These are phyloP conservation scores for Pleurotus pulmonarius DNA, from an alignment of 768 basidiomycete species.

Conservation along the genomic window DNA sequence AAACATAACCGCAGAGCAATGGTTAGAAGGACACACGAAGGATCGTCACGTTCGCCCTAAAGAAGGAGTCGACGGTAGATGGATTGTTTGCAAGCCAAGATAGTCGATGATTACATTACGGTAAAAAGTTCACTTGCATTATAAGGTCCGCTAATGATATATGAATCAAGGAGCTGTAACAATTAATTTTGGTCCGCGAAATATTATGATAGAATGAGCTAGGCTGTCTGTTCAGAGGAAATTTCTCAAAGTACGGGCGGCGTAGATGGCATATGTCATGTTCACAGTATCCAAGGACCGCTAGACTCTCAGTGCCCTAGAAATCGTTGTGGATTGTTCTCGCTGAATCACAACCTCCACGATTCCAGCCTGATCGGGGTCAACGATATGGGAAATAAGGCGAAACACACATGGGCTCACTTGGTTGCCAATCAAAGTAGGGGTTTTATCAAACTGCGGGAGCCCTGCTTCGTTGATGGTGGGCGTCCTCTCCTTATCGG, in stretches of 20 bases:
- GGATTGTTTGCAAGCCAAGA: conserved; percentile 56
- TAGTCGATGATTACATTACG: conserved; percentile 10
- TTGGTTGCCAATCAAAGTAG: background rate
- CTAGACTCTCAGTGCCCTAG: background rate
- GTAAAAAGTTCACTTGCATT: too few relatives aligned
- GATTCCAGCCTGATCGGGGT: background rate
- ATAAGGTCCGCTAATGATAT: too few relatives aligned
- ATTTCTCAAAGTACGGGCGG: too few relatives aligned
- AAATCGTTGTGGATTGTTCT: conserved; percentile 3
- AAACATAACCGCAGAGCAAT: conserved; percentile 26
- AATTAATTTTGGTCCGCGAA: too few relatives aligned
- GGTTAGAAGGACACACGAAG: conserved; percentile 41
- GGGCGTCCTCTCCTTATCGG: background rate
- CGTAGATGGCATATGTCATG: too few relatives aligned
- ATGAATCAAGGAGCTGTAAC: too few relatives aligned
- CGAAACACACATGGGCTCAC: background rate
- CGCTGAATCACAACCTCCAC: background rate
- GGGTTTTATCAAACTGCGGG: background rate
- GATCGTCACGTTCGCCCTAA: conserved; percentile 51
- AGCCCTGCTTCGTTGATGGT: conserved; percentile 4
- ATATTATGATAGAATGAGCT: too few relatives aligned
- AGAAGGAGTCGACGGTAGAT: conserved; percentile 54
- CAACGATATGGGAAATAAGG: background rate
- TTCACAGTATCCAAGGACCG: background rate
- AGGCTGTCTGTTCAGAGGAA: too few relatives aligned